Evolutionary conservation across 441 rosid genomes (phyloP), one percentile per base, ranked within the genome.

Genomic region (Macaranga tanarius): DNA sequence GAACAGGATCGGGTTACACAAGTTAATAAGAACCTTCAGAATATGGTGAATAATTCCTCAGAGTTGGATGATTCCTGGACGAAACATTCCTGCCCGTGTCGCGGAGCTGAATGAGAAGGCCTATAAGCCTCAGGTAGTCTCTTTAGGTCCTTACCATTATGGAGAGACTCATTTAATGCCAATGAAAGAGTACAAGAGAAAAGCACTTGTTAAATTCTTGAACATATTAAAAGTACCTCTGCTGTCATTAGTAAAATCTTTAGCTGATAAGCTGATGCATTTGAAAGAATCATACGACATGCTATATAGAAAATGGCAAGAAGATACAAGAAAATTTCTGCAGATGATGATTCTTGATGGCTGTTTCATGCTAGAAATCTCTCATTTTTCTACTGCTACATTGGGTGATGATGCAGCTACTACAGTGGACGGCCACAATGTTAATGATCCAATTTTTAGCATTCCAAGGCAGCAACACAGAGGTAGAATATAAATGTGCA

Each of bases 321-420:
- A 65, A 5, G 69, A 66, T 8, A 22, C 38, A 0, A 11, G 11
- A 6, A 38, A 28, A 7, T 79, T 85, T 69, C 68, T 87, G 71
- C 72, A 69, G 63, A 10, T 87, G 76, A 83, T 85, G 90, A 77
- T 87, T 64, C 60, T 76, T 12, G 90, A 87, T 62, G 88, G 90
- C 2, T 87, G 88, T 54, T 87, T 87, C 76, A 85, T 84, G 87
- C 79, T 85, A 10, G 90, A 87, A 71, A 72, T 83, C 56, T 38
- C 85, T 16, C 69, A 78, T 5, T 44, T 65, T 10, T 26, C 25
- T 52, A 13, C 73, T 10, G 67, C 42, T 63, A 22, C 70, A 0
- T 11, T 22, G 62, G 74, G 70, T 15, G 81, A 78, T 38, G 81
- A 83, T 26, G 72, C 1, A 10, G 28, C 13, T 2, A 0, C 0